Base-by-base conservation (phyloP, 345 rosid species). In the Linum usitatissimum region DNA sequence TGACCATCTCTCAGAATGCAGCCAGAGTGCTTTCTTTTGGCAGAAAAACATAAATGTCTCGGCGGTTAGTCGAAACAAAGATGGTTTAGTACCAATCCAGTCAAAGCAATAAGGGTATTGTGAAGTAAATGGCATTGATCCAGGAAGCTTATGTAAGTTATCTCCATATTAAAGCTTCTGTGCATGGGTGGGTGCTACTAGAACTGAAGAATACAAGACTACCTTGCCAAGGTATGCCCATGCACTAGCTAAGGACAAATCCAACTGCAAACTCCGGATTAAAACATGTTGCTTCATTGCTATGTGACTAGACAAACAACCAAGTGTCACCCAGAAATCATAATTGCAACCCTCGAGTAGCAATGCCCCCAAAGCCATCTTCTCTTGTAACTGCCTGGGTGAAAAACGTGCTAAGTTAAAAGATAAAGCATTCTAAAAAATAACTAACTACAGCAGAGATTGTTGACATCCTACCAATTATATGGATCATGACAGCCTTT, bases 221-320 rank as follows among this genome's bases (percentile, higher is more conserved):
- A 90, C 99, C 97, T 90, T 86, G 57, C 99, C 97, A 67, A 93
- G 86, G 64, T 77, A 79, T 63, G 91, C 94, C 97, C 99, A 93
- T 53, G 97, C 97, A 75, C 75, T 76, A 36, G 96, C 94, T 68
- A 76, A 75, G 38, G 97, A 83, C 55, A 82, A 80, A 84, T 90
- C 97, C 79, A 93, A 71, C 62, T 93, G 99, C 81, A 93, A 77
- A 59, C 86, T 96, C 74, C 97, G 79, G 66, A 90, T 84, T 57
- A 90, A 77, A 63, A 86, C 85, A 80, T 93, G 99, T 36, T 87
- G 84, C 81, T 81, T 86, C 80, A 93, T 73, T 65, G 88, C 91
- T 73, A 57, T 71, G 66, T 82, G 69, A 58, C 76, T 74, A 61
- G 96, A 81, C 70, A 93, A 70, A 73, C 94, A 84, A 59, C 97